phyloP scores from a whole-genome alignment of 1,284 basidiomycete species.

The Takashimella koratensis region DNA sequence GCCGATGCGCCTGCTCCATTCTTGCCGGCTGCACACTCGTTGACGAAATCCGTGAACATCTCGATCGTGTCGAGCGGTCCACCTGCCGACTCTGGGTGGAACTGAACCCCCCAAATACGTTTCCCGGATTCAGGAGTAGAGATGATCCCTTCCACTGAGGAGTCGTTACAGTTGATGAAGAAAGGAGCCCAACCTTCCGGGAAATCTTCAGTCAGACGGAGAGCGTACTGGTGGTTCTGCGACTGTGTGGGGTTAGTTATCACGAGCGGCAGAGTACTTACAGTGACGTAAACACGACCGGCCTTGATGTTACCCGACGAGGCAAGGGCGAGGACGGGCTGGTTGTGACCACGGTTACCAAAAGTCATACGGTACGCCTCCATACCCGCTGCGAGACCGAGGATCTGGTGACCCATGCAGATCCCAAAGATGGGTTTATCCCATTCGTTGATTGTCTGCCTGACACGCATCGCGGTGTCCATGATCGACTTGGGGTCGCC shows the following conservation, averaged over 20 bases:
- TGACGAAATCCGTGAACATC: conserved; percentile 90
- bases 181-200: conserved; percentile 92
- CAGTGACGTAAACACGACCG: conserved; percentile 96
- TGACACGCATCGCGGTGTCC: conserved; percentile 76
- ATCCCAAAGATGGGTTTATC: conserved; percentile 93
- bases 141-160: conserved; percentile 95
- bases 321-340: conserved; percentile 91
- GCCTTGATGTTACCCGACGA: conserved; percentile 87
- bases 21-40: conserved; percentile 59
- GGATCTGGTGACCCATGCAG: conserved; percentile 98
- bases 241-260: conserved; percentile 18
- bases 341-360: conserved; percentile 98
- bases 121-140: conserved; percentile 80
- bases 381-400: conserved; percentile 93
- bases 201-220: conserved; percentile 87
- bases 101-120: conserved; percentile 92
- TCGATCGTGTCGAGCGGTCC: conserved; percentile 90
- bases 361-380: conserved; percentile 84
- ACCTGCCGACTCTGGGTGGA: conserved; percentile 91
- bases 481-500: conserved; percentile 89
- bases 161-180: conserved; percentile 96
- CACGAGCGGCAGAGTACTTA: conserved; percentile 43
- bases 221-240: conserved; percentile 94
- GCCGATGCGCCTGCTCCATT: conserved; percentile 9
- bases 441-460: conserved; percentile 81